Conservation (phyloP, 2,329 filamentous ascomycete genomes). For the Fusarium chuoi region DNA sequence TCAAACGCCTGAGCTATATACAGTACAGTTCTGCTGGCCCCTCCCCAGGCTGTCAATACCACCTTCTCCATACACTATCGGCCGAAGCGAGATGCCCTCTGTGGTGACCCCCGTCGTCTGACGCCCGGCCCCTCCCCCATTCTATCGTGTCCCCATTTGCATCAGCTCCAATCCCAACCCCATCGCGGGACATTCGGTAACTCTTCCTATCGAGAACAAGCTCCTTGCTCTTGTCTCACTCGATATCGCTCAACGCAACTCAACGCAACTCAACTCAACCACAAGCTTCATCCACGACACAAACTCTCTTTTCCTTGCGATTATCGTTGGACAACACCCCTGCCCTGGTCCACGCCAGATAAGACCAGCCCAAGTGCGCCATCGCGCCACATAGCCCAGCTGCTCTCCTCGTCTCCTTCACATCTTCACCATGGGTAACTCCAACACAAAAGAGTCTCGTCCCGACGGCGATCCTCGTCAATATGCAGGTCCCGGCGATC, state of each 20-base stretch:
- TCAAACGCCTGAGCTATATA: not conserved
- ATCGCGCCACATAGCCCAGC: constrained; percentile 27
- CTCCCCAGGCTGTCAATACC: not conserved
- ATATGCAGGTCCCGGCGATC: constrained; percentile 36
- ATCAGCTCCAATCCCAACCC: constrained; percentile 1
- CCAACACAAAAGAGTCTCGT: constrained; percentile 54
- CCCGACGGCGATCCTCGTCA: constrained; percentile 41
- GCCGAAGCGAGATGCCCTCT: constrained; percentile 41
- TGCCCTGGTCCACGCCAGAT: constrained; percentile 8
- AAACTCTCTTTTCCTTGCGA: not conserved
- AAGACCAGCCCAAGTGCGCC: constrained; percentile 28
- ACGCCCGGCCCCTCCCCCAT: constrained; percentile 35
- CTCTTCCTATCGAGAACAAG: constrained; percentile 26
- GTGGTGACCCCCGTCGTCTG: constrained; percentile 43
- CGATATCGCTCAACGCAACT: constrained; percentile 24
- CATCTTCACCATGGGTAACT: constrained; percentile 51
- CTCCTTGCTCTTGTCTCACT: constrained; percentile 4
- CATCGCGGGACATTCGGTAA: constrained; percentile 39
- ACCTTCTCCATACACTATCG: constrained; percentile 25
- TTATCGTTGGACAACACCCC: not conserved
- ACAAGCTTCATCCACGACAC: not conserved
- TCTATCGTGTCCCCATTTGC: not conserved
- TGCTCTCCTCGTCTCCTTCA: constrained; percentile 9
- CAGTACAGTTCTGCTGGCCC: not conserved
- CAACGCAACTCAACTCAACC: not conserved